Base-by-base conservation (phyloP, 2,329 filamentous ascomycete species). In the Cercospora janseana region DNA sequence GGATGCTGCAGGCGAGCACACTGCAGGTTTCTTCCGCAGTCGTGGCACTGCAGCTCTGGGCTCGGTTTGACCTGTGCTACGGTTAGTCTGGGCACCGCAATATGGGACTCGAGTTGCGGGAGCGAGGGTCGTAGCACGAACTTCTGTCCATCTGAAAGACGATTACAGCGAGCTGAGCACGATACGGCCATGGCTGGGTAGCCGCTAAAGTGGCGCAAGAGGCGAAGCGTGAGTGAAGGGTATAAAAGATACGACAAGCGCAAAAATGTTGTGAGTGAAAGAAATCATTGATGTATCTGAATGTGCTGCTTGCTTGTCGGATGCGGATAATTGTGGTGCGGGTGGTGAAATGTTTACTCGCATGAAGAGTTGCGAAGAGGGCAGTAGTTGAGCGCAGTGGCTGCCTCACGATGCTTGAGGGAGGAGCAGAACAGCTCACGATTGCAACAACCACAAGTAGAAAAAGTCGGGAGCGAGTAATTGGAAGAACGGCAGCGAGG, bases 1-100 rank as follows among this genome's bases (percentile, higher is more conserved):
- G 76, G 77, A 0, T 79, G 68, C 37, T 72, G 64, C 3, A 80
- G 62, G 4, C 72, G 67, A n/a, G 76, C 74, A 53, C 77, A 79
- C 55, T 75, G 1, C n/a, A 47, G 26, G 23, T 16, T 26, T 27
- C 34, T 26, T 8, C 34, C 34, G 8, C 45, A 47, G 32, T 32
- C 15, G 4, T 20, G 24, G 8, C 40, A 47, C 6, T 16, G 7
- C 6, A 47, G 24, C 6, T 29, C 23, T 1, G 18, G 20, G 12
- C 6, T 47, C 16, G 45, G 32, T 4, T 20, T 7, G 16, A 47
- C 40, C 45, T 47, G 26, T 20, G 5, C 7, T 23, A 2, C 8
- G 20, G 16, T 37, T 20, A 37, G 15, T 9, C 10, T 29, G 3
- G 9, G 27, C 27, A 29, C n/a, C n/a, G 27, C 13, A 9, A 10